Base-by-base conservation (phyloP, 345 rosid species). In the Trapa incisa region DNA sequence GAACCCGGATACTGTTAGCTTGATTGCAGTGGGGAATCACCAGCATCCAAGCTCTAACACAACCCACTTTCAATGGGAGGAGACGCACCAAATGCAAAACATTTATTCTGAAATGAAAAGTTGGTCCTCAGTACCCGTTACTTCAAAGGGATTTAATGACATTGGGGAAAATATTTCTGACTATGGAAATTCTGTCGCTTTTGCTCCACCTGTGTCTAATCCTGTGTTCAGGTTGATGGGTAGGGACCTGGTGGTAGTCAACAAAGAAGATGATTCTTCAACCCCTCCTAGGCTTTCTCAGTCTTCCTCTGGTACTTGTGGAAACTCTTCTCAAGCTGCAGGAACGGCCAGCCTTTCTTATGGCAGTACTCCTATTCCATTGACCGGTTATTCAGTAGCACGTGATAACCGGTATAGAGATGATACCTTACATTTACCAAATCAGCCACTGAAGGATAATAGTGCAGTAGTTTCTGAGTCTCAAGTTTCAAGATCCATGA, bases 151-250 rank as follows among this genome's bases (percentile, higher is more conserved):
- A 70, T 72, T 75, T 67, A 67, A 80, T 15, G 80, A 65, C 54
- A 65, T 65, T 58, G 80, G 70, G 42, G 66, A 65, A 50, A 82
- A 78, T 67, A 65, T 67, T 69, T 65, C 68, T 41, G 77, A 73
- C 61, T 71, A 70, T 32, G 42, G 64, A 64, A 78, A 76, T 42
- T 36, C 67, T 74, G 88, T 82, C 67, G 78, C 92, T 76, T 75
- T 87, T 42, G 85, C 91, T 80, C 95, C 96, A 67, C 82, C 91
- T 38, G 48, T 11, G 13, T 3, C 12, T 45, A 91, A 80, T 77
- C 91, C 97, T 0, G 69, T 91, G 67, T 86, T 94, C 50, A 81
- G 99, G 80, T 77, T 94, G 79, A 94, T 94, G 99, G 99, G 99
- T 37, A 94, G 91, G 83, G 85, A 94, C 68, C 77, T 94, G 73